phyloP scores from a whole-genome alignment of 495 filamentous ascomycete species.

The Penicillium canescens region DNA sequence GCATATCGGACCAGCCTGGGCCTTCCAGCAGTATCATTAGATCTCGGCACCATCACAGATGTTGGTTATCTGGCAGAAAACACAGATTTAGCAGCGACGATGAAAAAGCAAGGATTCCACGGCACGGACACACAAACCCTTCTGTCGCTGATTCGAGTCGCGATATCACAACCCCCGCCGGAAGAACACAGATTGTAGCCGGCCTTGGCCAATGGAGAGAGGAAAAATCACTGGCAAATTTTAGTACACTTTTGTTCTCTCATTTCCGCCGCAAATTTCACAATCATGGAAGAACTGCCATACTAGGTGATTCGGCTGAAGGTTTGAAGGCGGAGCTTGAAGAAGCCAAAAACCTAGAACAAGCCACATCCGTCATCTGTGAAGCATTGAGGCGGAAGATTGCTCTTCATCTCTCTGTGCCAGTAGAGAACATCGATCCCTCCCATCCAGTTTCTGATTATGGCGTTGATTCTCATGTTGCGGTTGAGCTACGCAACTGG shows the following conservation, averaged over 20 bases:
- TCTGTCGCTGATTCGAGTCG: constrained; percentile 19
- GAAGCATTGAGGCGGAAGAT: constrained; percentile 25
- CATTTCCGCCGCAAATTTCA: constrained; percentile 21
- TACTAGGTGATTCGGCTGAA: constrained; percentile 3
- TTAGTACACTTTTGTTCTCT: constrained; percentile 26
- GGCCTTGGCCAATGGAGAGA: constrained; percentile 29
- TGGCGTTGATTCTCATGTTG: constrained; percentile 48
- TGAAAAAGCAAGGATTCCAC: constrained; percentile 27
- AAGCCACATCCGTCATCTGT: constrained; percentile 25
- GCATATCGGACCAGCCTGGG: constrained; percentile 24
- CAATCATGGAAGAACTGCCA: not conserved
- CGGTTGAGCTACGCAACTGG: constrained; percentile 49
- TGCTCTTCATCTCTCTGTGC: constrained; percentile 25
- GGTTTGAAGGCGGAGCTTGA: constrained; percentile 20
- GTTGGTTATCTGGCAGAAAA: constrained; percentile 54
- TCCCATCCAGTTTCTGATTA: constrained; percentile 28
- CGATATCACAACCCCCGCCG: constrained; percentile 10
- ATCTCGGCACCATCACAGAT: constrained; percentile 56
- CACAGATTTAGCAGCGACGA: constrained; percentile 21
- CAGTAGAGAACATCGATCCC: constrained; percentile 41
- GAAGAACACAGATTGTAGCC: constrained; percentile 22
- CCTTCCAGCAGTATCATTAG: constrained; percentile 43
- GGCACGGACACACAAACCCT: constrained; percentile 23
- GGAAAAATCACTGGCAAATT: constrained; percentile 21
- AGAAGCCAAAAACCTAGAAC: constrained; percentile 23